Percentiles rank a stretch among this genome's conserved stretches.
Conservation (phyloP, 2,329 filamentous ascomycete species). For the Grosmannia huntii region DNA sequence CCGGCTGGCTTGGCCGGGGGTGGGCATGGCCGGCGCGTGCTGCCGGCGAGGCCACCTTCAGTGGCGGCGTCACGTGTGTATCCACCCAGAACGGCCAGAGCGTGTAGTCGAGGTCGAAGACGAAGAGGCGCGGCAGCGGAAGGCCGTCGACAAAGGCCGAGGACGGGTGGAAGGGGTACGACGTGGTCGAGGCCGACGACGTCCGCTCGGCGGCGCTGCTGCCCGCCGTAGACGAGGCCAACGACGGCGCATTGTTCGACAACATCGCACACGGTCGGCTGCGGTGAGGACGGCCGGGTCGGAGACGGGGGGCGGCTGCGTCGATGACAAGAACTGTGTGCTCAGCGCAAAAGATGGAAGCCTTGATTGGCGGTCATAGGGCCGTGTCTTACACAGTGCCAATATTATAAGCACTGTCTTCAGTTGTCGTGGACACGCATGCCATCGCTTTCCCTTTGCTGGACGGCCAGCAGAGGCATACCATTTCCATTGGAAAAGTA, state of each 20-base stretch:
- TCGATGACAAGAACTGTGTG: neutral
- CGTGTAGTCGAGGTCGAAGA: constrained; percentile 97
- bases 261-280: neutral
- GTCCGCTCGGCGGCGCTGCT: neutral
- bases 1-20: neutral
- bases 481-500: too few relatives aligned
- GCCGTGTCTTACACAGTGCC: neutral
- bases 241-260: neutral
- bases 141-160: constrained; percentile 38
- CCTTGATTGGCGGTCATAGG: neutral
- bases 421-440: too few relatives aligned
- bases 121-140: constrained; percentile 69
- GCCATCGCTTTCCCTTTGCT: too few relatives aligned
- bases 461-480: too few relatives aligned
- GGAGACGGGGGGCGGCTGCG: neutral
- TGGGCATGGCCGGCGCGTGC: neutral
- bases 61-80: constrained; percentile 69
- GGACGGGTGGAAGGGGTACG: neutral
- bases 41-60: constrained; percentile 32
- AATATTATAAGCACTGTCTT: neutral
- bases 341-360: neutral
- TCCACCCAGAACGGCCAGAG: constrained; percentile 99
- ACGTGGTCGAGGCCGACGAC: neutral
- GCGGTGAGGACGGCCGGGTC: neutral
- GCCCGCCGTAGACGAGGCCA: neutral